Conservation (phyloP, 2,329 filamentous ascomycete species). For the Cladosporium sp. region DNA sequence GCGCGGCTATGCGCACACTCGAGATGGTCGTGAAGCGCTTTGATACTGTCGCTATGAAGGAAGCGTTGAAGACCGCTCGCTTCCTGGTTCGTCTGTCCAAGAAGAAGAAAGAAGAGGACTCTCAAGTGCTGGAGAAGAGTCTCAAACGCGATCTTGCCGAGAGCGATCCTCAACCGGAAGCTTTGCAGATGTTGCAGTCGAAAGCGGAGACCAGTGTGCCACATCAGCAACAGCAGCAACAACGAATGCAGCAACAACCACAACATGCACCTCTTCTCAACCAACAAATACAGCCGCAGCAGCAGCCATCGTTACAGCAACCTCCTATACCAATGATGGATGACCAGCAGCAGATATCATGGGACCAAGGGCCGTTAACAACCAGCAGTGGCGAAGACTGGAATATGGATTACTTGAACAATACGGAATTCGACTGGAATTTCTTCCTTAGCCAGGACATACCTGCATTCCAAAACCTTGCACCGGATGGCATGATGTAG, state of each 20-base stretch:
- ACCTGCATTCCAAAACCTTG: slow-evolving; percentile 28
- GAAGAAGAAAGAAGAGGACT: slow-evolving; percentile 45
- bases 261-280: neutral
- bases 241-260: neutral
- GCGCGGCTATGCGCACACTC: slow-evolving; percentile 45
- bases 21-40: slow-evolving; percentile 30
- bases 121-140: slow-evolving; percentile 29
- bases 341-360: slow-evolving; percentile 8
- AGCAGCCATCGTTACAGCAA: neutral
- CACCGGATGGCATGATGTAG: slow-evolving; percentile 32
- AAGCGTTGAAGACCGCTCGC: slow-evolving; percentile 53
- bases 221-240: neutral
- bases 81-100: slow-evolving; percentile 52
- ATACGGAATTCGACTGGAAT: slow-evolving; percentile 31
- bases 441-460: slow-evolving; percentile 30
- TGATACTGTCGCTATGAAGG: slow-evolving; percentile 38
- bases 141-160: slow-evolving; percentile 19
- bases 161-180: slow-evolving; percentile 20
- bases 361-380: slow-evolving; percentile 19
- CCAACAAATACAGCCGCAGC: neutral
- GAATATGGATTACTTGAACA: slow-evolving; percentile 30
- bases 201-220: neutral
- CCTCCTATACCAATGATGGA: slow-evolving; percentile 2
- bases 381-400: slow-evolving; percentile 28
- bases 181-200: slow-evolving; percentile 8